Base-by-base conservation (phyloP, 2,329 filamentous ascomycete species). In the Triangularia setosa region DNA sequence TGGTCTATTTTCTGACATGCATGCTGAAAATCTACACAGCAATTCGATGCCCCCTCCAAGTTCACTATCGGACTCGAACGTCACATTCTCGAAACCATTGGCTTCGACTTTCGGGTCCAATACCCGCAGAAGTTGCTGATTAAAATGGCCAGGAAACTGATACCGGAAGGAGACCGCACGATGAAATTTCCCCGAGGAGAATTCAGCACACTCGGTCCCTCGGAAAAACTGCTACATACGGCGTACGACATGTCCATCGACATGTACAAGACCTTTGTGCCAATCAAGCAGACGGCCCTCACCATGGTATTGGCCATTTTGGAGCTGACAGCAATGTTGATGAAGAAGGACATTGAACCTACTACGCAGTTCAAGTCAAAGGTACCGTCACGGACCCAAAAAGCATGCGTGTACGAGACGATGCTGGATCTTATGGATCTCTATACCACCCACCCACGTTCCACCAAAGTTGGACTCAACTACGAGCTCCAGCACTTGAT, bases 51-150 rank as follows among this genome's bases (percentile, higher is more conserved):
- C 1, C 87, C 89, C 3, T 90, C 91, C 14, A 90, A 92, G 69
- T 86, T 89, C 64, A 90, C 97, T 68, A 93, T 97, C 67, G 92
- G 92, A 1, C 85, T 98, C 3, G 95, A 99, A 78, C 87, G 95
- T 4, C 85, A 96, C 63, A 96, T 98, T 77, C 88, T 99, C 60
- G 95, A 99, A 78, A 90, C 92, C 1, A 90, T 93, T 28, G 90
- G 91, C 67, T 99, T 99, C 76, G 94, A 99, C 76, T 98, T 98
- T 74, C 88, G 93, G 35, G 93, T 89, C 64, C 88, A 93, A 40
- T 90, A 96, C 72, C 93, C 94, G 0, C 92, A 97, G 71, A 91
- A 93, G 68, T 83, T 92, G 23, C 81, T 98, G 52, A 84, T 92
- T 69, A 98, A 98, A 78, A 83, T 97, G 25, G 83, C 88, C 59